phyloP scores from a whole-genome alignment of 129 eudicot genomes.

The Solidago caesia region DNA sequence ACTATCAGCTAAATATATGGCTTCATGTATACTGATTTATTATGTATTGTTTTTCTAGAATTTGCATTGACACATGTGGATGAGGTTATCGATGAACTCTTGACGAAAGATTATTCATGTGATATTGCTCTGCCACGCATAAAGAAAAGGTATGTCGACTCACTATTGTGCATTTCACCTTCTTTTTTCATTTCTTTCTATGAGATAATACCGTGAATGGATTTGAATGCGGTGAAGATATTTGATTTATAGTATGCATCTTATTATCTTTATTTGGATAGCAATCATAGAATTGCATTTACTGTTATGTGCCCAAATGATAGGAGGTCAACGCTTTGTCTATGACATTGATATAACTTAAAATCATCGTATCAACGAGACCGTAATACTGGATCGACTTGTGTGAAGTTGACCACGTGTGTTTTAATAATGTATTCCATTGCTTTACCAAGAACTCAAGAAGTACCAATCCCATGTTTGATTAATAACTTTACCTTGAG shows the following conservation, averaged over 20 bases:
- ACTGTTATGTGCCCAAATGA: too few species aligned
- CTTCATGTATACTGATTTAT: conserved; percentile 20
- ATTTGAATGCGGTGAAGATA: neutral
- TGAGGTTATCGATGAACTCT: conserved; percentile 86
- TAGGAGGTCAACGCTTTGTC: too few species aligned
- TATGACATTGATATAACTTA: too few species aligned
- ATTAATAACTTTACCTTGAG: neutral
- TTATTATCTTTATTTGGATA: neutral
- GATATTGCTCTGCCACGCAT: conserved; percentile 89
- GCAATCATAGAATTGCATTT: too few species aligned
- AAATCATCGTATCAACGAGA: neutral
- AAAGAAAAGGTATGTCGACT: conserved; percentile 70
- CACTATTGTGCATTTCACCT: neutral
- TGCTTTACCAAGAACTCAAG: neutral
- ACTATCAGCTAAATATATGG: neutral
- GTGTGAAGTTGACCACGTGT: too few species aligned
- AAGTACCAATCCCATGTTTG: neutral
- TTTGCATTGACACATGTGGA: conserved; percentile 82
- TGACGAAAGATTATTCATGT: conserved; percentile 91
- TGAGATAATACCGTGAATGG: neutral
- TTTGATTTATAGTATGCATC: neutral
- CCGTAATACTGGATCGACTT: neutral
- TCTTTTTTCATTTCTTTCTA: neutral
- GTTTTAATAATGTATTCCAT: neutral
- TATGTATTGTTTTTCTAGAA: conserved; percentile 33